Evolutionary conservation across 768 basidiomycete genomes (phyloP).

Genomic region (Lactifluus hygrophoroides): DNA sequence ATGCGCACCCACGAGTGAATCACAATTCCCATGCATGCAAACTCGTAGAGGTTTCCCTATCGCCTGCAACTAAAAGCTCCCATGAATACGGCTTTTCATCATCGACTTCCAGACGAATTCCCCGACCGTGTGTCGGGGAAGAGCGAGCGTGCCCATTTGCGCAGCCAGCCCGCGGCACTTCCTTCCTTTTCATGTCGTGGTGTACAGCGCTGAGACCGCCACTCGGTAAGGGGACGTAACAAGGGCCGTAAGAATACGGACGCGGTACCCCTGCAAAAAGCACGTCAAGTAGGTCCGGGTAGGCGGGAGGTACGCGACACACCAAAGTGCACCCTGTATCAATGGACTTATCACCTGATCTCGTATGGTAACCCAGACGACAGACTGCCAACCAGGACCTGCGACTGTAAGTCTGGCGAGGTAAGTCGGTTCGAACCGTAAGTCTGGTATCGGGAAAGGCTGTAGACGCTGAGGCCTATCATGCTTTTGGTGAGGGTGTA

Average conservation of each 20-base stretch:
- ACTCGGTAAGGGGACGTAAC: background rate
- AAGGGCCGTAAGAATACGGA: conserved; percentile 9
- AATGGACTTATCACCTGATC: conserved; percentile 66
- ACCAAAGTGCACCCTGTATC: conserved; percentile 62
- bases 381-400: conserved; percentile 47
- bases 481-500: background rate
- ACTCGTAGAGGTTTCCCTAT: background rate
- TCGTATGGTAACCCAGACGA: conserved; percentile 54
- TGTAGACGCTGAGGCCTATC: background rate
- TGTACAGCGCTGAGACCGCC: background rate
- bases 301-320: conserved; percentile 21
- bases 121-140: background rate
- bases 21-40: background rate
- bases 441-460: conserved; percentile 49
- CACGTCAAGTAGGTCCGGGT: background rate
- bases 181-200: background rate
- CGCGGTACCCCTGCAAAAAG: conserved; percentile 2
- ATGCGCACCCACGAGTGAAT: background rate
- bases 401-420: conserved; percentile 47
- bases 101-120: background rate
- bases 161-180: conserved; percentile 5
- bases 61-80: background rate
- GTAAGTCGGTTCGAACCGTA: conserved; percentile 71
- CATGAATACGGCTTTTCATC: background rate
- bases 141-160: conserved; percentile 8